Conservation (phyloP, 1,139 yeast species). For the Saccharomyces hybrid region DNA sequence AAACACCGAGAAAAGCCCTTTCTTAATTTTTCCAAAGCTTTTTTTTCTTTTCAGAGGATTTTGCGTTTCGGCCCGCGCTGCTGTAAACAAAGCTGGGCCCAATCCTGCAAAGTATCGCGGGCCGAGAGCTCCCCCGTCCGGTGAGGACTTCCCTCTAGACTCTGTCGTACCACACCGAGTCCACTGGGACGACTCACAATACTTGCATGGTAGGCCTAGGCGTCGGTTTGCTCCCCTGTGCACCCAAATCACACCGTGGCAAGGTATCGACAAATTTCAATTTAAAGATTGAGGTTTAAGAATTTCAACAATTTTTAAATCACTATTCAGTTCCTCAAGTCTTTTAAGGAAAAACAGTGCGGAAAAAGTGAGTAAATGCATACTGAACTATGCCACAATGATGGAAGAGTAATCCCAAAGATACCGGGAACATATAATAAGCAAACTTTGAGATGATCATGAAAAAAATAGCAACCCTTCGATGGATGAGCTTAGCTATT, state of each 20-base stretch:
- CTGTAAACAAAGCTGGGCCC: background rate
- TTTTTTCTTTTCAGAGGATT: background rate
- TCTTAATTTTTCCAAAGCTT: background rate
- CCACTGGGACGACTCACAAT: background rate
- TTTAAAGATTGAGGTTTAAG: background rate
- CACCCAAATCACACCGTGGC: background rate
- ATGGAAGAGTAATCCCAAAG: background rate
- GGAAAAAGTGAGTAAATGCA: slow-evolving; percentile 12
- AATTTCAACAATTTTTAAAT: background rate
- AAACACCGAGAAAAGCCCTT: background rate
- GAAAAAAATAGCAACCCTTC: background rate
- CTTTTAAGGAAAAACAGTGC: slow-evolving; percentile 8
- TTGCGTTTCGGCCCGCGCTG: background rate
- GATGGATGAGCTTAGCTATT: background rate
- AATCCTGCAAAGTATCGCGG: background rate
- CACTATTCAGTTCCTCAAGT: background rate
- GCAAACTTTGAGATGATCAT: background rate
- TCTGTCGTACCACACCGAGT: background rate
- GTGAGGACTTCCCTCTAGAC: background rate
- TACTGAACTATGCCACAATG: background rate
- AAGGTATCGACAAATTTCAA: background rate
- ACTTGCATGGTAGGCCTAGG: background rate
- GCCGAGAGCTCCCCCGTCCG: background rate
- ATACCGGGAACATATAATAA: background rate
- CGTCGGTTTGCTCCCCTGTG: background rate